Percentiles rank a stretch among this genome's conserved stretches.
Evolutionary conservation across 78 protist genomes (phyloP).

Genomic region (Monocercomonoides exilis): DNA sequence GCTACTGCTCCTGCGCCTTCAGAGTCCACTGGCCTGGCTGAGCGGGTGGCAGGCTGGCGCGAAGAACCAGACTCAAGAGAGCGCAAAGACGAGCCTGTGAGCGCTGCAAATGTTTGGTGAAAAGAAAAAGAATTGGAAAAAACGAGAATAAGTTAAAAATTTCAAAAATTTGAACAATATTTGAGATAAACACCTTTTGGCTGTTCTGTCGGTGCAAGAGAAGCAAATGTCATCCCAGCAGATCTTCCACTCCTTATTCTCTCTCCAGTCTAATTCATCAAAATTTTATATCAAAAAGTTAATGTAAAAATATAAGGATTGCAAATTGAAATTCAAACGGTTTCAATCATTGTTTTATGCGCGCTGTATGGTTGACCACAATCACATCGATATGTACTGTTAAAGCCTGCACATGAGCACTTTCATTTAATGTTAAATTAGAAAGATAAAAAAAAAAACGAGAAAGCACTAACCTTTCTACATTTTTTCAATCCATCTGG

Average conservation of each 20-base stretch:
- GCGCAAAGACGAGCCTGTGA: too few relatives aligned
- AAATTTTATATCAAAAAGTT: too few relatives aligned
- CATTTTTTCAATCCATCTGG: not conserved
- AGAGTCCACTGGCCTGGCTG: not conserved
- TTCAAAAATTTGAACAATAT: not conserved
- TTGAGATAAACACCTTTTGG: not conserved
- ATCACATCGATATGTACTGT: not conserved
- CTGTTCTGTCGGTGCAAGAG: not conserved
- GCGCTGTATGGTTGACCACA: not conserved
- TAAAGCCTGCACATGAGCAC: not conserved
- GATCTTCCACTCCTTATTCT: not conserved
- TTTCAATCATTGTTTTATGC: not conserved
- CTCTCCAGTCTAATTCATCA: not conserved
- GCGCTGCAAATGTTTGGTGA: too few relatives aligned
- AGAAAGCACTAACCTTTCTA: not conserved
- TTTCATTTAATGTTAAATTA: not conserved
- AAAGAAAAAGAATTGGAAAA: too few relatives aligned
- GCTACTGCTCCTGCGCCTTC: not conserved
- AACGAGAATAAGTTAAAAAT: too few relatives aligned
- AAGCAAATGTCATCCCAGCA: not conserved
- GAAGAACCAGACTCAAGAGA: too few relatives aligned
- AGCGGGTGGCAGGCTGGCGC: too few relatives aligned
- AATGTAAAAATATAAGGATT: too few relatives aligned
- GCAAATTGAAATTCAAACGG: not conserved
- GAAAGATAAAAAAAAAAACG: not conserved